These are phyloP conservation scores for Gossypium gossypioides DNA, from an alignment of 441 rosid species.

Conservation along the genomic window DNA sequence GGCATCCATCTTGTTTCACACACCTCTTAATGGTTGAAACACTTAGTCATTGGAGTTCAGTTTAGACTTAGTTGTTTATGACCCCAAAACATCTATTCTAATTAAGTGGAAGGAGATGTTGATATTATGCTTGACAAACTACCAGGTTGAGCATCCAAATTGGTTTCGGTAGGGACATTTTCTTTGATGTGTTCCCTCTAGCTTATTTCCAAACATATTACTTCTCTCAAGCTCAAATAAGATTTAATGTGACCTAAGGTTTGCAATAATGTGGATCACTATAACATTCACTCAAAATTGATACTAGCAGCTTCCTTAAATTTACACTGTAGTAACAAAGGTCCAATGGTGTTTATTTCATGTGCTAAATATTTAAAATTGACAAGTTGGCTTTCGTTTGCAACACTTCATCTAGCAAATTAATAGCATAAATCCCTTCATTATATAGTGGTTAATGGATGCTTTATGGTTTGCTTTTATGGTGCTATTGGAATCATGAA, in stretches of 20 bases:
- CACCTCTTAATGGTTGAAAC: constrained; percentile 1
- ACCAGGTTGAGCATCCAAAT: neutral
- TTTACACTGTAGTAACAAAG: neutral
- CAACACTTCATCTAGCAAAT: neutral
- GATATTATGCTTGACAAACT: neutral
- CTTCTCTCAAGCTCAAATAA: neutral
- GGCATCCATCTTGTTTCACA: neutral
- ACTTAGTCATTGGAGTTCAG: neutral
- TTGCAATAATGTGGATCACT: neutral
- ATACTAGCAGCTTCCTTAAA: neutral
- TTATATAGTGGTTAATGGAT: neutral
- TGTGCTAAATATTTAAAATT: neutral
- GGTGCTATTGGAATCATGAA: neutral
- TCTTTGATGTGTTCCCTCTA: neutral
- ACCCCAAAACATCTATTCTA: neutral
- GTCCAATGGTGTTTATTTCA: neutral
- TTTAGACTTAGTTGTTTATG: constrained; percentile 10
- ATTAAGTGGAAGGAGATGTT: neutral
- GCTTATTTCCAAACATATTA: neutral
- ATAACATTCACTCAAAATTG: neutral
- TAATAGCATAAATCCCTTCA: neutral
- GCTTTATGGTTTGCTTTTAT: neutral
- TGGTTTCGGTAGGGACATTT: neutral
- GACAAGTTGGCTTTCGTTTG: neutral
- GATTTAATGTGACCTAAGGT: constrained; percentile 3